These are phyloP conservation scores for Penicillium capsulatum DNA, from an alignment of 2,329 filamentous ascomycete species.

Conservation along the genomic window DNA sequence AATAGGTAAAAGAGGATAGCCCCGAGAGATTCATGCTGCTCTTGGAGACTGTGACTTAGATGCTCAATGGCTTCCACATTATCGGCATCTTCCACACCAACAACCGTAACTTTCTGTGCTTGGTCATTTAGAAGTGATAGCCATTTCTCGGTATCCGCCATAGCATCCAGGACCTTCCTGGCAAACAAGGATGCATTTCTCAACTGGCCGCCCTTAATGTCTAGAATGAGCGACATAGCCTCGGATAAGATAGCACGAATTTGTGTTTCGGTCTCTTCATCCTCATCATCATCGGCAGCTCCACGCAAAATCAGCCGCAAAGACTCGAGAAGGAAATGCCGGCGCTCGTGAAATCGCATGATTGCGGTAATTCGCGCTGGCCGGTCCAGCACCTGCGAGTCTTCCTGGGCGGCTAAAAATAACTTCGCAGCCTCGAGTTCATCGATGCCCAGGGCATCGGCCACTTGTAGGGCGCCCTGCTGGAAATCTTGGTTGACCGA, in stretches of 20 bases:
- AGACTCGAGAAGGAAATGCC: conserved; percentile 77
- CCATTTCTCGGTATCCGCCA: conserved; percentile 73
- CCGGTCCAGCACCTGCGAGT: conserved; percentile 65
- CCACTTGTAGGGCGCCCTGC: conserved; percentile 72
- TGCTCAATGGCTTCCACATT: conserved; percentile 74
- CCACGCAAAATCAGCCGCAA: conserved; percentile 74
- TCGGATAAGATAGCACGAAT: conserved; percentile 53
- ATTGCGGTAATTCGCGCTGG: conserved; percentile 73
- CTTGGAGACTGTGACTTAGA: conserved; percentile 72
- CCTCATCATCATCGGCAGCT: conserved; percentile 58
- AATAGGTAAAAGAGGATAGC: conserved; percentile 76
- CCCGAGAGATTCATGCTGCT: conserved; percentile 84
- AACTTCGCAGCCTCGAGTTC: conserved; percentile 78
- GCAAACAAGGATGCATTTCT: conserved; percentile 60
- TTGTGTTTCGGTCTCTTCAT: conserved; percentile 28
- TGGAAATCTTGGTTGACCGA: conserved; percentile 82
- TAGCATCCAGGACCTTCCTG: conserved; percentile 68
- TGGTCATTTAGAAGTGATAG: conserved; percentile 72
- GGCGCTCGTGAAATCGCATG: conserved; percentile 81
- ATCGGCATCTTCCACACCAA: conserved; percentile 63
- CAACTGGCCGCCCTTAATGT: conserved; percentile 48
- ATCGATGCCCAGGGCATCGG: conserved; percentile 85
- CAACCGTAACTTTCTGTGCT: conserved; percentile 67
- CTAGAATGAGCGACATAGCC: conserved; percentile 56
- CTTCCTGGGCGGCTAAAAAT: conserved; percentile 68